phyloP scores from a whole-genome alignment of 1,284 basidiomycete species.

The Pseudozyma flocculosa region DNA sequence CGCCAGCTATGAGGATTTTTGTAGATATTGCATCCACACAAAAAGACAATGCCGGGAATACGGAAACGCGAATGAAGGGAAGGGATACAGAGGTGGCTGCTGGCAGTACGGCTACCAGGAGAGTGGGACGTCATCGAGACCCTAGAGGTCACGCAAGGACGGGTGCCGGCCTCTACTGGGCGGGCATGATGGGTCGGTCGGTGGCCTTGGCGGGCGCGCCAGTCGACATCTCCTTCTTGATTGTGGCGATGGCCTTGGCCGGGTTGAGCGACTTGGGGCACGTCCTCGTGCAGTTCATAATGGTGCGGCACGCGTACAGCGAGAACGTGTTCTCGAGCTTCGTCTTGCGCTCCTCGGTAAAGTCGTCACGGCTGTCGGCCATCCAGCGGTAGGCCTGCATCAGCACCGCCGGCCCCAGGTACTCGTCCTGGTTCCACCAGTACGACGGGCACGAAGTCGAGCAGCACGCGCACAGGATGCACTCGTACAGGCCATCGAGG shows the following conservation, averaged over 20 bases:
- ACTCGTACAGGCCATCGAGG: conserved; percentile 94
- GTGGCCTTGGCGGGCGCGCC: conserved; percentile 38
- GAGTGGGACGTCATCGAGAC: too few species aligned
- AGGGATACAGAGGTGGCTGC: too few species aligned
- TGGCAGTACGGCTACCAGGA: too few species aligned
- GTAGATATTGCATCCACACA: too few species aligned
- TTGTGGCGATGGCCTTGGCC: conserved; percentile 54
- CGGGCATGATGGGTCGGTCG: conserved; percentile 48
- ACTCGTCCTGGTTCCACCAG: conserved; percentile 99
- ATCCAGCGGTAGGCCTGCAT: conserved; percentile 89
- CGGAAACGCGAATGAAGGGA: too few species aligned
- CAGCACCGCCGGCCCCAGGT: conserved; percentile 91
- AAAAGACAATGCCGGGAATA: too few species aligned
- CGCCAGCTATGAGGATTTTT: too few species aligned
- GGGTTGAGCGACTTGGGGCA: conserved; percentile 92
- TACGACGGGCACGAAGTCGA: conserved; percentile 87
- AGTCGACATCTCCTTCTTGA: conserved; percentile 57
- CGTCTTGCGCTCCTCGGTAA: conserved; percentile 80
- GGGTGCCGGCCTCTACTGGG: too few species aligned
- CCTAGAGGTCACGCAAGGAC: too few species aligned
- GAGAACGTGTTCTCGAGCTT: conserved; percentile 92
- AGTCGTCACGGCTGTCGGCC: conserved; percentile 87
- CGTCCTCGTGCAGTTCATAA: conserved; percentile 92
- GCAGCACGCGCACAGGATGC: conserved; percentile 66
- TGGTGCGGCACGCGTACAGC: conserved; percentile 76